A percentile compares a stretch with the other conserved stretches of the same genome.
phyloP scores from a whole-genome alignment of 2,329 filamentous ascomycete species.

The Calcarisporium arbuscula region DNA sequence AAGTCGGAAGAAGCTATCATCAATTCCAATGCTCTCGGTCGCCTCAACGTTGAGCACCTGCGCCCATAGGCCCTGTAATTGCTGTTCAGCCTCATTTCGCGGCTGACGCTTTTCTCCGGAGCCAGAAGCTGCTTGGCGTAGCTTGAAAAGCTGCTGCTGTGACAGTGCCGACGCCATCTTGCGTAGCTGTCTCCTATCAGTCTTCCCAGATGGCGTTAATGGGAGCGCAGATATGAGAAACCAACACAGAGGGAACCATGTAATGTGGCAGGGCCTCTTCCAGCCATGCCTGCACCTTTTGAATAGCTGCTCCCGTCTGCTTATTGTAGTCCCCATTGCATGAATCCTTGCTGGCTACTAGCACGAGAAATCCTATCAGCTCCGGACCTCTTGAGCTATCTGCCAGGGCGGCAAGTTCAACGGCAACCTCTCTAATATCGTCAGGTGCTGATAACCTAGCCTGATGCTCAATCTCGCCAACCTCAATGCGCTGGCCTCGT shows the following conservation, averaged over 20 bases:
- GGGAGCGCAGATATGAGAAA: constrained; percentile 1
- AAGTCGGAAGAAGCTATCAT: constrained; percentile 14
- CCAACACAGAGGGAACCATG: constrained; percentile 4
- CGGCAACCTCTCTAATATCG: constrained; percentile 3
- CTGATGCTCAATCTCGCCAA: constrained; percentile 10
- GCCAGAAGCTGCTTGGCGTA: too few relatives aligned
- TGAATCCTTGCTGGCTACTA: not conserved
- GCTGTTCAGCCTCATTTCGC: constrained; percentile 2
- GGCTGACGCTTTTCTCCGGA: too few relatives aligned
- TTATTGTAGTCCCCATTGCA: not conserved
- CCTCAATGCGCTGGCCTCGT: constrained; percentile 5
- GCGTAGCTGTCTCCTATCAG: not conserved
- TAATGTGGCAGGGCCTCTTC: constrained; percentile 1
- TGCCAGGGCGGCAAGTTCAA: not conserved
- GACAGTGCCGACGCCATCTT: too few relatives aligned
- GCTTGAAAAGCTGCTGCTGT: too few relatives aligned
- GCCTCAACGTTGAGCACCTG: not conserved
- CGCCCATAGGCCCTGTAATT: not conserved
- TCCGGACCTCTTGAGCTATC: not conserved
- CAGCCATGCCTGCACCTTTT: not conserved
- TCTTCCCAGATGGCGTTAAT: constrained; percentile 2
- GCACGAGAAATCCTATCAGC: not conserved
- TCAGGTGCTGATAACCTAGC: not conserved
- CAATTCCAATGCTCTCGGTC: constrained; percentile 8
- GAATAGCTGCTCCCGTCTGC: not conserved